A percentile compares a stretch with the other conserved stretches of the same genome.
Conservation (phyloP, 306 rosid species). For the Prosopis cineraria region DNA sequence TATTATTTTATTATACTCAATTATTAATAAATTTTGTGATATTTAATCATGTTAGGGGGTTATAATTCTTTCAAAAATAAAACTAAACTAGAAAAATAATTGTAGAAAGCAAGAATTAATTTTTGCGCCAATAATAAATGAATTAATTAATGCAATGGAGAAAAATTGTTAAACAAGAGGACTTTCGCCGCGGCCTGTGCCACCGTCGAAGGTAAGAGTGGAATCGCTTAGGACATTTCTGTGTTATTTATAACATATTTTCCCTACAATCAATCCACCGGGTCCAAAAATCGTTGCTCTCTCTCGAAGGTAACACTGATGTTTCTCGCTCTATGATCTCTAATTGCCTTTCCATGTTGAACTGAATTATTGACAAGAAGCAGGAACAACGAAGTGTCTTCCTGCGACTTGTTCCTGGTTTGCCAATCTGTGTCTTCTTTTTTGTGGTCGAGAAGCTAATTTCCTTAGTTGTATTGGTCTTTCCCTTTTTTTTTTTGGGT, state of each 20-base stretch:
- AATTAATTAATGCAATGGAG: no score
- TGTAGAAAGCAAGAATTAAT: background rate
- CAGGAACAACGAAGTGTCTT: background rate
- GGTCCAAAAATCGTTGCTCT: constrained; percentile 31
- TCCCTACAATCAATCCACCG: background rate
- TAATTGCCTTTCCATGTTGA: background rate
- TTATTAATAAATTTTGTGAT: no score
- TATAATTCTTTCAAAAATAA: no score
- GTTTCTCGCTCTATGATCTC: background rate
- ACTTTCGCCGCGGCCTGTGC: constrained; percentile 6
- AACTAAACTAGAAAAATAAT: background rate
- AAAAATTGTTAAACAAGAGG: no score
- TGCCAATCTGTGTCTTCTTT: background rate
- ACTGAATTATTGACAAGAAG: background rate
- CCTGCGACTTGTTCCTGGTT: background rate
- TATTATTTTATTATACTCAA: no score
- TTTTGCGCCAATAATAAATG: background rate
- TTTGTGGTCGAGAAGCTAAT: background rate
- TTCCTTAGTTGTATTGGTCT: background rate
- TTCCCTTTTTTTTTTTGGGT: background rate
- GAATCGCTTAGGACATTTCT: constrained; percentile 19
- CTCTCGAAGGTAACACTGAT: constrained; percentile 18
- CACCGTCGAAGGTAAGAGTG: constrained; percentile 21
- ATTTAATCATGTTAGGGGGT: no score
- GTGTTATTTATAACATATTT: background rate